These are phyloP conservation scores for Eucalyptus decipiens DNA, from an alignment of 345 rosid genomes.

Conservation along the genomic window DNA sequence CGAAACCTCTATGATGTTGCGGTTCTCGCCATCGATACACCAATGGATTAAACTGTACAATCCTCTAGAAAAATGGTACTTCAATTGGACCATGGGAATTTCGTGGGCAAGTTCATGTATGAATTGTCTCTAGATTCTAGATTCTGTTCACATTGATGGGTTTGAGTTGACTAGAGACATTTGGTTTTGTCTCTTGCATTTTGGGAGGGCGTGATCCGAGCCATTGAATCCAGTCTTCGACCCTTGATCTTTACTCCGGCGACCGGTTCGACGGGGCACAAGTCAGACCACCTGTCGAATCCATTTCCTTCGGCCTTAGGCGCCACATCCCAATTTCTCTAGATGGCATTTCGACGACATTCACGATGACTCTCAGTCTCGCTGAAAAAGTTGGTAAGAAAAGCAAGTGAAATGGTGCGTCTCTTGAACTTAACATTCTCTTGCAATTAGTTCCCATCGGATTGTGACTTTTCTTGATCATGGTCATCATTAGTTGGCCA, in stretches of 20 bases:
- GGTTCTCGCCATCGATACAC: accelerated
- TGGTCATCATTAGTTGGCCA: neutral
- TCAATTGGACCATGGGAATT: neutral
- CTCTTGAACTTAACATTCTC: neutral
- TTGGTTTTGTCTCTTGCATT: neutral
- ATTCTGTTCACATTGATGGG: neutral
- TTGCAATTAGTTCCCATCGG: neutral
- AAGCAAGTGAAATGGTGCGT: neutral
- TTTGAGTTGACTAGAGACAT: neutral
- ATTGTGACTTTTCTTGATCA: neutral
- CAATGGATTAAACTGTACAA: neutral
- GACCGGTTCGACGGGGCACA: accelerated
- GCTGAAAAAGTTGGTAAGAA: neutral
- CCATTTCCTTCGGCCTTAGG: neutral
- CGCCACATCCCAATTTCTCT: neutral
- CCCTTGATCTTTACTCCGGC: neutral
- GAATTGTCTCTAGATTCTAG: neutral
- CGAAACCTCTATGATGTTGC: neutral
- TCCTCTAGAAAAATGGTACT: neutral
- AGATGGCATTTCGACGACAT: neutral
- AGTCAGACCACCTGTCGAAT: neutral
- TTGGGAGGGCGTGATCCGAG: neutral
- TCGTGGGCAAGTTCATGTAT: neutral
- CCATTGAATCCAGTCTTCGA: neutral
- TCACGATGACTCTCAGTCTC: accelerated